These are phyloP conservation scores for Thelephora ganbajun DNA, from an alignment of 768 basidiomycete genomes.

Conservation along the genomic window DNA sequence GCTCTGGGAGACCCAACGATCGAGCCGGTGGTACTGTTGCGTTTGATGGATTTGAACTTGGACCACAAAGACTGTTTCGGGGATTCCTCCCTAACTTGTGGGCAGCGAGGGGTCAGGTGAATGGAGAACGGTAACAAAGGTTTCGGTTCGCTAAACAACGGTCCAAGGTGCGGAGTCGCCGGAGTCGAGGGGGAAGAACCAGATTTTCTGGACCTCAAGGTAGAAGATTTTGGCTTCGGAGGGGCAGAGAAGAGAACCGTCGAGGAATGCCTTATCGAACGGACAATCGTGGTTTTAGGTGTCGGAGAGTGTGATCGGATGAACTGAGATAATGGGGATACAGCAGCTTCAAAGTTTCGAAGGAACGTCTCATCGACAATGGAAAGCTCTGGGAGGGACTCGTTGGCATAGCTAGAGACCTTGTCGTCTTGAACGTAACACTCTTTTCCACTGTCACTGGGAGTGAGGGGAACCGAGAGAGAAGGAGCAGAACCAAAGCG, in stretches of 20 bases:
- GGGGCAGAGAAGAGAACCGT: no score
- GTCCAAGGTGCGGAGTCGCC: no score
- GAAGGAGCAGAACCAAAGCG: background rate
- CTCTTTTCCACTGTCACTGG: background rate
- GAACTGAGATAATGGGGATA: background rate
- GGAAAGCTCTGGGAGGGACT: background rate
- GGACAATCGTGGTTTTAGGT: no score
- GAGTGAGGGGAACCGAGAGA: background rate
- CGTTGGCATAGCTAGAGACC: background rate
- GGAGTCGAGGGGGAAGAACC: no score
- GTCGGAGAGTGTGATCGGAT: background rate
- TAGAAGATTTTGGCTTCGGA: no score
- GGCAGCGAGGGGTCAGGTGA: background rate
- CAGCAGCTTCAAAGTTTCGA: background rate
- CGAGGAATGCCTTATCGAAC: no score
- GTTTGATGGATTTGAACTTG: no score
- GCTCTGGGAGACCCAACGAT: no score
- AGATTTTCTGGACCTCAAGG: no score
- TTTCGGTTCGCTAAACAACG: background rate
- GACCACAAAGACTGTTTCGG: no score
- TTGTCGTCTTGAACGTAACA: background rate
- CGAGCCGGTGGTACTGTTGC: no score
- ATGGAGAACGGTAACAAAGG: background rate
- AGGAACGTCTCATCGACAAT: background rate
- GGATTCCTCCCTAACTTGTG: no score